These are phyloP conservation scores for Pittosporum tobira DNA, from an alignment of 129 eudicot genomes.

Conservation along the genomic window DNA sequence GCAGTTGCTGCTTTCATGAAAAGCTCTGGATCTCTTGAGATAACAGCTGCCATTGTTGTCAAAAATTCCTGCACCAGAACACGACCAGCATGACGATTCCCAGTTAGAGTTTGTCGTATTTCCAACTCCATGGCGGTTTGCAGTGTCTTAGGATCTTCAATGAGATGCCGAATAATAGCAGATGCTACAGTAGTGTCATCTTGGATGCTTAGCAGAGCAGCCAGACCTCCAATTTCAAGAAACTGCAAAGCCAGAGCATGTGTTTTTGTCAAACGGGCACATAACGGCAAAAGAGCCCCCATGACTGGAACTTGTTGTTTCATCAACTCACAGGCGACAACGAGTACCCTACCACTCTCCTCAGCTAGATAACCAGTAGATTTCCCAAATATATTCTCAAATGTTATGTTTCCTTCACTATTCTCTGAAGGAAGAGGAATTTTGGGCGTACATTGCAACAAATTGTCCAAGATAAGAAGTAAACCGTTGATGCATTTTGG, in stretches of 20 bases:
- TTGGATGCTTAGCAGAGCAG: constrained; percentile 74
- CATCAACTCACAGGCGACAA: constrained; percentile 70
- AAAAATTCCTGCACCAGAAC: constrained; percentile 63
- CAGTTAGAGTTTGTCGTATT: constrained; percentile 72
- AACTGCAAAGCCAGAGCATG: constrained; percentile 65
- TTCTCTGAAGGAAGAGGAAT: constrained; percentile 45
- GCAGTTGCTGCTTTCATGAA: constrained; percentile 81
- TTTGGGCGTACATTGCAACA: constrained; percentile 68
- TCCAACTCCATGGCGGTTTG: constrained; percentile 98
- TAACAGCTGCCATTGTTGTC: constrained; percentile 91
- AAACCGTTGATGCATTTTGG: constrained; percentile 78
- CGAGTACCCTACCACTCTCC: constrained; percentile 61
- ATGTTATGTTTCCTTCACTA: constrained; percentile 29
- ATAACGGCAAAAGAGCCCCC: constrained; percentile 86
- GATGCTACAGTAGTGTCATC: constrained; percentile 77
- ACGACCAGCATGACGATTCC: constrained; percentile 77
- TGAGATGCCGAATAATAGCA: constrained; percentile 87
- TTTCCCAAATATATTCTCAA: constrained; percentile 68
- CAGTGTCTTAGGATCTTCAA: constrained; percentile 94
- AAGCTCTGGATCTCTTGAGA: constrained; percentile 80
- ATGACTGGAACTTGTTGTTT: constrained; percentile 74
- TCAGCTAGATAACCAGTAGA: constrained; percentile 87
- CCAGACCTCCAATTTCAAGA: constrained; percentile 78
- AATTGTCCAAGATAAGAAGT: constrained; percentile 77
- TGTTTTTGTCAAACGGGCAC: constrained; percentile 93